phyloP scores from a whole-genome alignment of 2,329 filamentous ascomycete species.

The Aspergillus tamarii region DNA sequence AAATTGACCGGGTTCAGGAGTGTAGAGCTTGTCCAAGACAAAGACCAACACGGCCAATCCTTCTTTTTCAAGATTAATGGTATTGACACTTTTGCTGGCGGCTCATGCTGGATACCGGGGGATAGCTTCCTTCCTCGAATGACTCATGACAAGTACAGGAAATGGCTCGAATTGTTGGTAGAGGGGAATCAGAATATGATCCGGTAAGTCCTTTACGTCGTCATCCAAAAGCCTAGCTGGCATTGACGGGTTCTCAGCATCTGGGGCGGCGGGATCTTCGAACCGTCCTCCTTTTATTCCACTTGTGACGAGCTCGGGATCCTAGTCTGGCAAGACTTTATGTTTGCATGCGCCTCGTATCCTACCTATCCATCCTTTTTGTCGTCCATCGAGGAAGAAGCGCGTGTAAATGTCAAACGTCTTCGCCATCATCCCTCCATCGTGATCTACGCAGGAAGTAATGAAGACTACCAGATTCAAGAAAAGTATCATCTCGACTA shows the following conservation, averaged over 20 bases:
- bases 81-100: conserved; percentile 64
- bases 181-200: conserved; percentile 66
- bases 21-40: conserved; percentile 44
- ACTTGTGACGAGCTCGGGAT: conserved; percentile 76
- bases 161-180: conserved; percentile 62
- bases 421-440: conserved; percentile 85
- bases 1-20: conserved; percentile 60
- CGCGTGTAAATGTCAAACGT: conserved; percentile 64
- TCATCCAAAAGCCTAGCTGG: neutral
- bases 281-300: conserved; percentile 72
- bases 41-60: conserved; percentile 58
- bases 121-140: conserved; percentile 63
- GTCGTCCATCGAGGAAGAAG: conserved; percentile 66
- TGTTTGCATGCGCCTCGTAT: conserved; percentile 77
- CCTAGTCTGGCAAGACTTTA: conserved; percentile 83
- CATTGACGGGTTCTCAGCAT: conserved; percentile 40
- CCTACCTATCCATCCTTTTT: conserved; percentile 67
- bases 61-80: conserved; percentile 68
- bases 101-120: conserved; percentile 67
- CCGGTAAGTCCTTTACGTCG: conserved; percentile 8
- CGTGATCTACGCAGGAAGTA: conserved; percentile 87
- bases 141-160: conserved; percentile 54
- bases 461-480: conserved; percentile 88
- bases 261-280: conserved; percentile 78
- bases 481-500: conserved; percentile 74